Percentiles rank a stretch among this genome's conserved stretches.
phyloP scores from a whole-genome alignment of 1,139 yeast species.

The Suhomyces bokatorum region DNA sequence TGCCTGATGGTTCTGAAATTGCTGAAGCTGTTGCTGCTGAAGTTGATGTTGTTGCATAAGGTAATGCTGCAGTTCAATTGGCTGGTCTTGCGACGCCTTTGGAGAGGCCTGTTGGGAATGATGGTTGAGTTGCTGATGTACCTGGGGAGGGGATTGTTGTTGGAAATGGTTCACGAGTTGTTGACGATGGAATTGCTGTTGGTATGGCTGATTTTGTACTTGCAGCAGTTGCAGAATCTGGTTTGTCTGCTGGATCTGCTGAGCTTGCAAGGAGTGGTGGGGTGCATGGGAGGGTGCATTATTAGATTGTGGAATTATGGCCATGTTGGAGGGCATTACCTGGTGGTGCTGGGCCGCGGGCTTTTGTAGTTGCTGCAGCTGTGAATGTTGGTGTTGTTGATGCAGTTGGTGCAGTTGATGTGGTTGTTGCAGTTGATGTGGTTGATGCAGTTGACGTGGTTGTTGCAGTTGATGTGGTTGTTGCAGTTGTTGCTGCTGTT shows the following conservation, averaged over 20 bases:
- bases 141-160: conserved; percentile 10
- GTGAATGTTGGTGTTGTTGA: conserved; percentile 1
- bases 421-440: conserved; percentile 2
- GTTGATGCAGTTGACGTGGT: background rate
- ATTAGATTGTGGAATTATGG: conserved; percentile 10
- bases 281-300: conserved; percentile 6
- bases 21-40: conserved; percentile 17
- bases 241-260: background rate
- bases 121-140: conserved; percentile 7
- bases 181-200: conserved; percentile 13
- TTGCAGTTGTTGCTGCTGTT: background rate
- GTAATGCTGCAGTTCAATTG: conserved; percentile 15
- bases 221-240: background rate
- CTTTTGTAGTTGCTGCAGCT: background rate
- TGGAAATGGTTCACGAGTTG: conserved; percentile 14
- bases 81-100: conserved; percentile 11
- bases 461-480: conserved; percentile 1
- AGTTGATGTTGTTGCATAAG: background rate
- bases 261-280: conserved; percentile 3
- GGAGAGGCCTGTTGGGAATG: conserved; percentile 13
- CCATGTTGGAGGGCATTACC: conserved; percentile 6
- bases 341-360: conserved; percentile 2
- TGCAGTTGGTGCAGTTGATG: conserved; percentile 2
- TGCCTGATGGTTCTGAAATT: conserved; percentile 12
- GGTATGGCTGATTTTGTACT: conserved; percentile 1